Base-by-base conservation (phyloP, 331 rosid genomes). In the Malus hybrid region DNA sequence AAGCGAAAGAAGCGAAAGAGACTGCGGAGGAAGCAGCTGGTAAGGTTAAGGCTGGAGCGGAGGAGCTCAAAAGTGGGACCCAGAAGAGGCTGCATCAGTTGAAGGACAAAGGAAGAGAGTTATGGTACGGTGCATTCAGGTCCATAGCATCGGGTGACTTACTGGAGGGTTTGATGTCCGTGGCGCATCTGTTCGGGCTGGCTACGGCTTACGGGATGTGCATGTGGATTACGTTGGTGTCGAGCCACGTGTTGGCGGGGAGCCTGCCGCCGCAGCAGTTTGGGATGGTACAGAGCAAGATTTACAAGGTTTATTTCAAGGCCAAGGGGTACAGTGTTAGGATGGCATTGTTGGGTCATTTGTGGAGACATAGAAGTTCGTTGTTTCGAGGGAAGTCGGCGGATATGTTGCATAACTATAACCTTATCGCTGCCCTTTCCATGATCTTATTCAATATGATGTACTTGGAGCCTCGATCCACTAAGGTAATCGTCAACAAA, bases 281-380 rank as follows among this genome's bases (percentile, higher is more conserved):
- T 73, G 99, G 86, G 6, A 70, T 94, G 83, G 89, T 85, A 48
- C 97, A 92, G 82, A 92, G 96, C 84, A 92, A 92, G 87, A 88
- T 92, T 20, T 94, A 87, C 77, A 93, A 90, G 11, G 88, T 87
- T 55, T 94, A 90, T 78, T 94, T 91, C 67, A 75, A 76, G 78
- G 85, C 78, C 52, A 87, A 87, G 97, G 83, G 77, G 31, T 83
- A 73, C 54, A 28, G 79, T 61, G 36, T 90, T 36, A 88, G 82
- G 61, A 39, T 39, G 67, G 86, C 93, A 55, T 61, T 92, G 7
- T 42, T 92, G 29, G 90, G 90, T 2, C 90, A 80, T 73, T 50
- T 90, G 8, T 75, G 86, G 65, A 59, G 46, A 39, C 46, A 39
- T 39, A 39, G 46, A 10, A 39, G 76, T 2, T 70, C 66, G 11